Evolutionary conservation across 495 filamentous ascomycete genomes (phyloP).

Genomic region (Aspergillus avenaceus): DNA sequence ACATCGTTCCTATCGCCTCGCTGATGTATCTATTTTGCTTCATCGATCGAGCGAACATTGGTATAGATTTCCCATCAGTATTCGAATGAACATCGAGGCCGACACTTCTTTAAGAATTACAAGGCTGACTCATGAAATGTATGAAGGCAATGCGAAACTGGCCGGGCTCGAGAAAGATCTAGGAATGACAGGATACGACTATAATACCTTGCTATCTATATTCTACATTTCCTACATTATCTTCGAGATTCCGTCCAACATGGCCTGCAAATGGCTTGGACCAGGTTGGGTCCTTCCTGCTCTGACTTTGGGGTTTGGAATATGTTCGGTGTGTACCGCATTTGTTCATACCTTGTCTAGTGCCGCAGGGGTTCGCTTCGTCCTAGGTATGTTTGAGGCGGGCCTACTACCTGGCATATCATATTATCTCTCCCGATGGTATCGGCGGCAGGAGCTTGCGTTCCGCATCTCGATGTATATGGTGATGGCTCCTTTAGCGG

Average conservation of each 20-base stretch:
- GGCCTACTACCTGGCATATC: constrained; percentile 70
- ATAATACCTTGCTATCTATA: constrained; percentile 62
- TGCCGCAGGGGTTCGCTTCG: constrained; percentile 44
- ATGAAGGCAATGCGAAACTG: constrained; percentile 30
- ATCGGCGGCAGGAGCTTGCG: constrained; percentile 60
- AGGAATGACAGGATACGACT: constrained; percentile 51
- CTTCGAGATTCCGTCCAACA: constrained; percentile 77
- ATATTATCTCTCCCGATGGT: constrained; percentile 70
- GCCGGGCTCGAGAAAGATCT: constrained; percentile 44
- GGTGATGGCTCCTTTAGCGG: constrained; percentile 60
- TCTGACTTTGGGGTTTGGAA: constrained; percentile 44
- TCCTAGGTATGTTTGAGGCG: constrained; percentile 63
- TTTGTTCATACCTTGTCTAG: constrained; percentile 41
- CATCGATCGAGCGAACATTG: constrained; percentile 59
- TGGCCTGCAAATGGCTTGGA: constrained; percentile 47
- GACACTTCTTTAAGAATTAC: no score
- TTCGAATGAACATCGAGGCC: no score
- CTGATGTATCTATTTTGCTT: constrained; percentile 51
- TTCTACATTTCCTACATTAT: constrained; percentile 72
- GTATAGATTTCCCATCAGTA: constrained; percentile 25
- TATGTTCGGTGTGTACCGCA: constrained; percentile 42
- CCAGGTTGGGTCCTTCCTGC: constrained; percentile 48
- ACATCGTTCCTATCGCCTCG: constrained; percentile 41
- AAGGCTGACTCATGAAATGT: background rate
- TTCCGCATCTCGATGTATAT: constrained; percentile 53